Base-by-base conservation (phyloP, 1,284 basidiomycete species). In the Phylloboletellus chloephorus region DNA sequence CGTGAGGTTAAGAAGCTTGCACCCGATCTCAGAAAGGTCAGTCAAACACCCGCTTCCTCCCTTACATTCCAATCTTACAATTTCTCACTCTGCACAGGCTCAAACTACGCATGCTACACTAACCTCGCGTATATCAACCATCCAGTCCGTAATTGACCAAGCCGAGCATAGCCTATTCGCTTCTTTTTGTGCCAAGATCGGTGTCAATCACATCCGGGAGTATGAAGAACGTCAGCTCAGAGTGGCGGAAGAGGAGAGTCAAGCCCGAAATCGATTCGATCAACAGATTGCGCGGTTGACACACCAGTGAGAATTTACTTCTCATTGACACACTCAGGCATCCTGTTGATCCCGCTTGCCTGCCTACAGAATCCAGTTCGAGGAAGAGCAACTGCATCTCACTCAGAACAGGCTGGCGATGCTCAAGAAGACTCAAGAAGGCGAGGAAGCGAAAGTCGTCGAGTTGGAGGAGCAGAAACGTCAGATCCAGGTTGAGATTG, bases 181-280 rank as follows among this genome's bases (percentile, higher is more conserved):
- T 0, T 63, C 66, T 3, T 98, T 98, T 68, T 98, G 95, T 62
- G 60, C 64, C 25, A 75, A 79, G 43, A 93, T 98, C 52, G 78
- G 82, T 5, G 85, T 97, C 7, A 62, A 67, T 23, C 82, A 86
- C 65, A 94, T 98, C 48, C 82, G 95, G 31, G 91, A 96, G 49
- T 99, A 97, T 61, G 95, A 98, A 65, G 86, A 91, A 58, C 79
- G 88, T 13, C 93, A 97, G 57, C 72, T 98, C 22, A 88, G 85
- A 60, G 75, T 88, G 16, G 88, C 88, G 1, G 81, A 91, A 58
- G 84, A 88, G 52, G 91, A 93, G 63, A 88, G 78, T 56, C 88
- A 89, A 52, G 89, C 88, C 3, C 71, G 89, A 42, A 67, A 94
- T 50, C 76, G 85, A 39, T 96, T 82, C 57, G 83, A 93, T 48